Evolutionary conservation across 2,329 filamentous ascomycete species (phyloP).

Genomic region (Penicillium sp.): DNA sequence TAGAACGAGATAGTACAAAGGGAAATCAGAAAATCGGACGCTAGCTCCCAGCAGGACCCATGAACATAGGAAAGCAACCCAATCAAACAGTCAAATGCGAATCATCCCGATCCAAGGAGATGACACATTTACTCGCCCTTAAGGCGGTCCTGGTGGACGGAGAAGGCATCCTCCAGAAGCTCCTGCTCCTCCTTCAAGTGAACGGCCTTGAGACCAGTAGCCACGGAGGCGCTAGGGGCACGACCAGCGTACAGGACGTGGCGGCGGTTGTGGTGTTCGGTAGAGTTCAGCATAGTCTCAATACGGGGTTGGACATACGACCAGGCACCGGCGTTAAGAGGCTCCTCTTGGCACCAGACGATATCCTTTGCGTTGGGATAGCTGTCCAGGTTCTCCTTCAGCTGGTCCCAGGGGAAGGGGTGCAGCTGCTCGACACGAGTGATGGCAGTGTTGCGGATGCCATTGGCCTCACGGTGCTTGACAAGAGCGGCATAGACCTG

Average conservation of each 20-base stretch:
- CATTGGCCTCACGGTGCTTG: conserved; percentile 87
- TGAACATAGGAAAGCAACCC: conserved; percentile 28
- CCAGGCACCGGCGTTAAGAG: conserved; percentile 95
- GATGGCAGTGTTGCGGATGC: conserved; percentile 87
- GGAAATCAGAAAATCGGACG: conserved; percentile 28
- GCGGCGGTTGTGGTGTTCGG: conserved; percentile 84
- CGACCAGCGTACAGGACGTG: conserved; percentile 97
- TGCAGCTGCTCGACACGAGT: conserved; percentile 97
- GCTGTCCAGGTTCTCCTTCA: conserved; percentile 92
- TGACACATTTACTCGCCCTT: conserved; percentile 60
- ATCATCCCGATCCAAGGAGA: conserved; percentile 5
- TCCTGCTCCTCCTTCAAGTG: conserved; percentile 94
- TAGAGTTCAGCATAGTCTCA: conserved; percentile 93
- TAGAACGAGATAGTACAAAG: conserved; percentile 28
- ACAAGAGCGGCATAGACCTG: conserved; percentile 89
- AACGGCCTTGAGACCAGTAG: conserved; percentile 83
- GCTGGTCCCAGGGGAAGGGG: conserved; percentile 97
- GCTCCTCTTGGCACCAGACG: conserved; percentile 97
- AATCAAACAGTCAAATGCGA: conserved; percentile 14
- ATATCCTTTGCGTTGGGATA: conserved; percentile 98
- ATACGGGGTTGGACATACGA: conserved; percentile 96
- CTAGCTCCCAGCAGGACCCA: conserved; percentile 30
- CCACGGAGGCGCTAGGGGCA: conserved; percentile 88
- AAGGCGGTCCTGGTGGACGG: conserved; percentile 64
- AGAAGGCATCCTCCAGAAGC: conserved; percentile 67